Conservation (phyloP, 495 filamentous ascomycete species). For the Saxophila tyrrhenica region DNA sequence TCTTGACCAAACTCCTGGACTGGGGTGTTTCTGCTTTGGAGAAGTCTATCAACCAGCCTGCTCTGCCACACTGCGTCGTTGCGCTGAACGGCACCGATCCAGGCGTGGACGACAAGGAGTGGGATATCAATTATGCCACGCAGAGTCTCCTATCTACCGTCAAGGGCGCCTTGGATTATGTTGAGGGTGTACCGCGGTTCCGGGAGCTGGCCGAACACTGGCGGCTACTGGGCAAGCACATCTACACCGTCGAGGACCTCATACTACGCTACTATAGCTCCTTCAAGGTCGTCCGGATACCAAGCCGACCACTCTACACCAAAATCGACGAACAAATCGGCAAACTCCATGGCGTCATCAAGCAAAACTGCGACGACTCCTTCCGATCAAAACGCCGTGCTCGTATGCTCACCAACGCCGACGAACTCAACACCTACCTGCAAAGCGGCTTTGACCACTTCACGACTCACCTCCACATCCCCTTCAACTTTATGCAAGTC, state of each 20-base stretch:
- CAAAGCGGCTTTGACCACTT: slow-evolving; percentile 48
- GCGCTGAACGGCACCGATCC: slow-evolving; percentile 41
- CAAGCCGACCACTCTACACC: slow-evolving; percentile 34
- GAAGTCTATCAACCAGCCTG: slow-evolving; percentile 44
- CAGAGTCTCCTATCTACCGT: slow-evolving; percentile 25
- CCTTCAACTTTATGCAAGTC: slow-evolving; percentile 46
- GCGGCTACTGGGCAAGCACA: slow-evolving; percentile 22
- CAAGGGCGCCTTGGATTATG: slow-evolving; percentile 11
- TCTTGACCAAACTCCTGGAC: slow-evolving; percentile 35
- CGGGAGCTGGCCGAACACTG: slow-evolving; percentile 25
- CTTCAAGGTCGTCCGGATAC: slow-evolving; percentile 40
- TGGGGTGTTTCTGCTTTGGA: slow-evolving; percentile 36
- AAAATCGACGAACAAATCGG: slow-evolving; percentile 40
- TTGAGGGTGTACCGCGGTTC: slow-evolving; percentile 18
- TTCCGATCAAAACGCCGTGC: slow-evolving; percentile 31
- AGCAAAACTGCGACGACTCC: slow-evolving; percentile 29
- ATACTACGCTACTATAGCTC: slow-evolving; percentile 43
- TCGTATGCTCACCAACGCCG: slow-evolving; percentile 39
- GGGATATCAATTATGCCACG: slow-evolving; percentile 40
- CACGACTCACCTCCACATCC: slow-evolving; percentile 35
- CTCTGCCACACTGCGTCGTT: slow-evolving; percentile 44
- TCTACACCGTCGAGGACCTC: slow-evolving; percentile 37
- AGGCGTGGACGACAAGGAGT: slow-evolving; percentile 35
- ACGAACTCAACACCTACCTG: slow-evolving; percentile 41
- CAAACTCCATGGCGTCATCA: slow-evolving; percentile 37